A percentile compares a stretch with the other conserved stretches of the same genome.
Evolutionary conservation across 1,284 basidiomycete species (phyloP).

Genomic region (Lentinus polychrous): DNA sequence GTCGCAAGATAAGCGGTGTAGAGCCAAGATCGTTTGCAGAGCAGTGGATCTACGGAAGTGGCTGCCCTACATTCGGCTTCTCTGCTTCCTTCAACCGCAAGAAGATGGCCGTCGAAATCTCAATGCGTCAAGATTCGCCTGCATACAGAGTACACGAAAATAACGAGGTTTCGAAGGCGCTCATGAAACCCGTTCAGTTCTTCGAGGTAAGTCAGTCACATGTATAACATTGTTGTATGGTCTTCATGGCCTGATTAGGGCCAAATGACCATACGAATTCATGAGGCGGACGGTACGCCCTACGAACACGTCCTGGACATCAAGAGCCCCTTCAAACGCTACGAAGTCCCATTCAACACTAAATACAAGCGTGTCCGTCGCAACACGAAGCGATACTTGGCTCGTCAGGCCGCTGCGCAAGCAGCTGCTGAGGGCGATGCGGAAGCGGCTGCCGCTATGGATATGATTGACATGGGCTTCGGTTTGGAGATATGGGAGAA

Average conservation of each 20-base stretch:
- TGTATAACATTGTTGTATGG: constrained; percentile 8
- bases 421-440: constrained; percentile 87
- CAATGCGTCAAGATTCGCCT: constrained; percentile 84
- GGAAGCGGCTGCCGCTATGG: constrained; percentile 90
- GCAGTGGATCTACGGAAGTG: constrained; percentile 98
- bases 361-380: constrained; percentile 97
- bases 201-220: constrained; percentile 59
- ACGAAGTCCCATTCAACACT: constrained; percentile 99
- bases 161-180: constrained; percentile 58
- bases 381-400: constrained; percentile 92
- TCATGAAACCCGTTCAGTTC: constrained; percentile 78
- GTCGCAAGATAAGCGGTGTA: constrained; percentile 89
- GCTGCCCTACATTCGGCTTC: constrained; percentile 89
- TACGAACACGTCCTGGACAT: constrained; percentile 98
- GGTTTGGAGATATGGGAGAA: constrained; percentile 97
- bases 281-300: constrained; percentile 98
- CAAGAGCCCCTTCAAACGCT: constrained; percentile 79
- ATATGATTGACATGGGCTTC: constrained; percentile 93
- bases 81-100: constrained; percentile 94
- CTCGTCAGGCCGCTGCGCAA: constrained; percentile 88
- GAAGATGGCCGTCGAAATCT: constrained; percentile 96
- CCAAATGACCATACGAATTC: constrained; percentile 97
- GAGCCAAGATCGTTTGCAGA: constrained; percentile 90
- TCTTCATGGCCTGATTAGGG: constrained; percentile 42
- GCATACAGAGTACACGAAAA: constrained; percentile 64